Evolutionary conservation across 305 asterid genomes (phyloP).

Genomic region (Salvia sclarea): DNA sequence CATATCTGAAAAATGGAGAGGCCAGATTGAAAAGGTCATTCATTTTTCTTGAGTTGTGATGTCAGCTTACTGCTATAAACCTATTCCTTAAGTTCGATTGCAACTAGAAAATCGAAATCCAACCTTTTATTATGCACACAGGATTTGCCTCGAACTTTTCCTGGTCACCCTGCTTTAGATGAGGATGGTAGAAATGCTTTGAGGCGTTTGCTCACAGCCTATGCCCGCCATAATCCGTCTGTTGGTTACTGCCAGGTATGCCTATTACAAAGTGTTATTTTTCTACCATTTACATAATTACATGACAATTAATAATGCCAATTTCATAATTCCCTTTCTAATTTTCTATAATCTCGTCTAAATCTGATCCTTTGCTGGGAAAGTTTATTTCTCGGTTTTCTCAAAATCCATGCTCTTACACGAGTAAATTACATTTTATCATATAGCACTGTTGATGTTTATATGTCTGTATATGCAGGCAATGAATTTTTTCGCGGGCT

Average conservation of each 20-base stretch:
- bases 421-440: constrained; percentile 12
- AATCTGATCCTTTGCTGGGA: neutral
- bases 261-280: constrained; percentile 5
- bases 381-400: constrained; percentile 1
- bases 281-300: constrained; percentile 3
- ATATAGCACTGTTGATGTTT: constrained; percentile 29
- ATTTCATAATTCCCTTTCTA: neutral
- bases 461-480: constrained; percentile 67
- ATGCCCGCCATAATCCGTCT: constrained; percentile 93
- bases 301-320: neutral
- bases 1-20: constrained; percentile 87
- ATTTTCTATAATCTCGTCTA: neutral
- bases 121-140: constrained; percentile 45
- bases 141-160: constrained; percentile 98
- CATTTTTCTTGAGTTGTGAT: constrained; percentile 27
- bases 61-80: constrained; percentile 11
- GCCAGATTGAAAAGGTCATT: constrained; percentile 95
- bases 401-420: constrained; percentile 13
- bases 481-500: constrained; percentile 96
- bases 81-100: constrained; percentile 20
- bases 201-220: constrained; percentile 94
- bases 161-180: constrained; percentile 97
- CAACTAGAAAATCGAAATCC: constrained; percentile 34
- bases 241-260: constrained; percentile 97
- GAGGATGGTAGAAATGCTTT: constrained; percentile 97